A percentile compares a stretch with the other conserved stretches of the same genome.
phyloP scores from a whole-genome alignment of 305 asterid genomes.

The Solanum chacoense region DNA sequence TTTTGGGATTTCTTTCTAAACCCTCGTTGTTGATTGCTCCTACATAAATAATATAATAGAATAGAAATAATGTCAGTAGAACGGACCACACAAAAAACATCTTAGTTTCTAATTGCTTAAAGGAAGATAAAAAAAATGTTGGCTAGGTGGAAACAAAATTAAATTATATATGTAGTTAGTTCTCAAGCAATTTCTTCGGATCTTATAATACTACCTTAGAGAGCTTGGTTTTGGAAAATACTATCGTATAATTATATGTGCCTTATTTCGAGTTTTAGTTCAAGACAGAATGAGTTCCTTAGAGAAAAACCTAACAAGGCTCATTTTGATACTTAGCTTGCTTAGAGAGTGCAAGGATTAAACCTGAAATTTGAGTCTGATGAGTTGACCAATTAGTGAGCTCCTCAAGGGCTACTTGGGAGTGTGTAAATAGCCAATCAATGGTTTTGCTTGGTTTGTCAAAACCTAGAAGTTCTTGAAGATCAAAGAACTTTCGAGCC shows the following conservation, averaged over 20 bases:
- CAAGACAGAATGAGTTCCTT: neutral
- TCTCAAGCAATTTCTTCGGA: neutral
- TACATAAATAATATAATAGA: neutral
- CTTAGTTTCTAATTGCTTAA: neutral
- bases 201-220: neutral
- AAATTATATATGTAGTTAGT: neutral
- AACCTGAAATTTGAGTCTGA: neutral
- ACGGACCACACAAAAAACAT: neutral
- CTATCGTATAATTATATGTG: neutral
- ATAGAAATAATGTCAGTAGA: neutral
- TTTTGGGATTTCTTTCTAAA: neutral
- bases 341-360: neutral
- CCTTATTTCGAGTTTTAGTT: neutral
- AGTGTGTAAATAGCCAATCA: constrained; percentile 62
- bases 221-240: neutral
- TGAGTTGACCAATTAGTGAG: constrained; percentile 9
- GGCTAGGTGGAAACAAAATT: no score
- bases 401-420: constrained; percentile 48
- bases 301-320: neutral
- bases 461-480: constrained; percentile 68
- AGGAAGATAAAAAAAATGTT: no score
- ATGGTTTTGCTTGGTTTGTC: constrained; percentile 85
- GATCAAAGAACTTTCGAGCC: constrained; percentile 75
- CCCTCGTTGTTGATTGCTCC: neutral
- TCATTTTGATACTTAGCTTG: neutral